Percentiles rank a stretch among this genome's conserved stretches.
phyloP scores from a whole-genome alignment of 2,329 filamentous ascomycete genomes.

The Arthrobotrys sphaeroides region DNA sequence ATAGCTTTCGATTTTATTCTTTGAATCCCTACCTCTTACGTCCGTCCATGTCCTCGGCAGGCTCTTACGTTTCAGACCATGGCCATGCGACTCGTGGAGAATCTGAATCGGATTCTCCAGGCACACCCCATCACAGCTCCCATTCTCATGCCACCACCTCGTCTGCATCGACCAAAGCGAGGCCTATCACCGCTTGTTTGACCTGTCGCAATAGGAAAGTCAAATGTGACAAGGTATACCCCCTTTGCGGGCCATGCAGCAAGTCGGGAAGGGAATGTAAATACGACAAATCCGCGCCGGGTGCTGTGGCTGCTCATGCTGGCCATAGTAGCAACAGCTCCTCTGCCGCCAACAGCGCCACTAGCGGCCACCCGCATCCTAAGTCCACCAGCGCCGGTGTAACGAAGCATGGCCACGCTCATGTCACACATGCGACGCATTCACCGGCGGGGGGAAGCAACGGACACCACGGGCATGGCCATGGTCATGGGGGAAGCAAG shows the following conservation, averaged over 20 bases:
- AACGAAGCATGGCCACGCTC: slow-evolving; percentile 48
- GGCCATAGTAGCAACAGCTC: slow-evolving; percentile 15
- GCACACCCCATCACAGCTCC: slow-evolving; percentile 41
- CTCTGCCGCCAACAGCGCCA: slow-evolving; percentile 43
- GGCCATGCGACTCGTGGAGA: slow-evolving; percentile 47
- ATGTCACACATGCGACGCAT: slow-evolving; percentile 37
- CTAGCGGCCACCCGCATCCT: slow-evolving; percentile 37
- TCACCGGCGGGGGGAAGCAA: slow-evolving; percentile 24
- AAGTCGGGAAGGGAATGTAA: slow-evolving; percentile 53
- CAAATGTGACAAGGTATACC: slow-evolving; percentile 53
- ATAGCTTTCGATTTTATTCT: slow-evolving; percentile 30
- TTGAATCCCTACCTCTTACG: slow-evolving; percentile 12
- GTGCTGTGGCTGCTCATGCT: slow-evolving; percentile 34
- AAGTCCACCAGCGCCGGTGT: slow-evolving; percentile 46
- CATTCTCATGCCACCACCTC: slow-evolving; percentile 24
- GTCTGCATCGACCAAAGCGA: slow-evolving; percentile 33
- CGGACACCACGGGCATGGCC: slow-evolving; percentile 38
- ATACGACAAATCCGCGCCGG: slow-evolving; percentile 53
- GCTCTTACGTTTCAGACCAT: slow-evolving; percentile 52
- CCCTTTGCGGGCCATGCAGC: slow-evolving; percentile 51
- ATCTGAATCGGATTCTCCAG: slow-evolving; percentile 48
- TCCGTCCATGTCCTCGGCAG: slow-evolving; percentile 53
- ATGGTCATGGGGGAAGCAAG: slow-evolving; percentile 37
- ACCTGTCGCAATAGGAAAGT: slow-evolving; percentile 55
- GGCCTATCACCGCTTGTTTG: slow-evolving; percentile 50